Conservation (phyloP, 2,329 filamentous ascomycete species). For the Pseudogymnoascus sp. region DNA sequence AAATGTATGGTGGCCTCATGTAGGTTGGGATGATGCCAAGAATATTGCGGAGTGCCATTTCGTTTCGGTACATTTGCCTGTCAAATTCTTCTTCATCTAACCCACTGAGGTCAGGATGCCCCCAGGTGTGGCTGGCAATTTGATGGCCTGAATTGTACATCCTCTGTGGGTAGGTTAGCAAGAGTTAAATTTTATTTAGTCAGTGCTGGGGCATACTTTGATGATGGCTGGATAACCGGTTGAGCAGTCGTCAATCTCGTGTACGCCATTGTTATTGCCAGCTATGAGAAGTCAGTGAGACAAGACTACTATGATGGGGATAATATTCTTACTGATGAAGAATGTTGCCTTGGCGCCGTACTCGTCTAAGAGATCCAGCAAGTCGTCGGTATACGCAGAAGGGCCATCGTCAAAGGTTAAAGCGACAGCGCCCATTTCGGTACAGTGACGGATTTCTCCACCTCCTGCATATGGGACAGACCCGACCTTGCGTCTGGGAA, state of each 20-base stretch:
- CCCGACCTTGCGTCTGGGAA: not conserved
- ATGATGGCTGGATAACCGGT: conserved; percentile 40
- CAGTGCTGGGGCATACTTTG: conserved; percentile 25
- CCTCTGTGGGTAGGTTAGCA: conserved; percentile 13
- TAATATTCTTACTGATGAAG: conserved; percentile 18
- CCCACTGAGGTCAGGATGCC: conserved; percentile 40
- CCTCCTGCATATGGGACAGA: not conserved
- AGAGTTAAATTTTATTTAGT: not conserved
- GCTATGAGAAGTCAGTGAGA: conserved; percentile 17
- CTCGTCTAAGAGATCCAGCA: conserved; percentile 51
- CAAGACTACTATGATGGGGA: not conserved
- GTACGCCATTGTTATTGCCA: conserved; percentile 47
- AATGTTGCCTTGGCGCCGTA: conserved; percentile 60
- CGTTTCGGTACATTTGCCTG: conserved; percentile 44
- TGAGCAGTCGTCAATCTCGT: conserved; percentile 43
- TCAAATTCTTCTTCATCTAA: conserved; percentile 35
- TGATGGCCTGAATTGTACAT: conserved; percentile 42
- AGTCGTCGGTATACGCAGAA: conserved; percentile 49
- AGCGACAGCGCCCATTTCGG: conserved; percentile 51
- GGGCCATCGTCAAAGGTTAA: conserved; percentile 63
- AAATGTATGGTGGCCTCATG: conserved; percentile 40
- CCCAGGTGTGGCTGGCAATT: conserved; percentile 51
- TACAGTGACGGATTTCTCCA: conserved; percentile 32
- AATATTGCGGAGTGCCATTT: conserved; percentile 48
- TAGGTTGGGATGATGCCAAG: conserved; percentile 49